Evolutionary conservation across 202 grass and related monocot species (phyloP), one percentile per base, ranked within the genome.

Genomic region (Schoenoplectus triqueter): DNA sequence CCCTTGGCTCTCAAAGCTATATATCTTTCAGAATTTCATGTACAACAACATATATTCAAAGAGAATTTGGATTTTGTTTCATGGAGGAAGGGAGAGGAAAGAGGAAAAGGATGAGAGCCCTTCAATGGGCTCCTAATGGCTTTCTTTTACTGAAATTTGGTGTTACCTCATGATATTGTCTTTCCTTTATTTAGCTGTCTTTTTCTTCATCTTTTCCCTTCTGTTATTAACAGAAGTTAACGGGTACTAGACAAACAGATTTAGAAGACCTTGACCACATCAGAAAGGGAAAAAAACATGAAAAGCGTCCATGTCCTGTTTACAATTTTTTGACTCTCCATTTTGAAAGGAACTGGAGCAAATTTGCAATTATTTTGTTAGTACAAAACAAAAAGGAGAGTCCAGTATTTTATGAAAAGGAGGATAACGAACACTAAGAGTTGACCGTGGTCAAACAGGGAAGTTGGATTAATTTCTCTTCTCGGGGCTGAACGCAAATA

Each of bases 131-230:
- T 59, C 54, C 14, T 78, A 60, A 78, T 44, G 54, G 52, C 73
- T 76, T 76, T 76, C 50, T 39, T 76, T 76, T 56, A 51, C 70
- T 73, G 17, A 22, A 47, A 1, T 52, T 56, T 7, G 50, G 7
- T 60, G 69, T 42, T 60, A 66, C 67, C 57, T 31, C 44, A 82
- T 54, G 48, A 67, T 51, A 79, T 61, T 67, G 1, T 65, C 2
- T 80, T 82, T 82, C 67, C 80, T 82, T 64, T 82, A 67, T 82
- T 82, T 82, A 82, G 80, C 46, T 64, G 45, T 18, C 17, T 62
- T 79, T 78, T 11, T 76, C 44, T 78, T 61, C 64, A 82, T 62
- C 46, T 82, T 6, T 21, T 66, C 47, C 52, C 15, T 67, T 82
- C 80, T 82, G 80, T 82, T 67, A 64, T 52, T 63, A 82, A 67